phyloP scores from a whole-genome alignment of 495 filamentous ascomycete genomes.

The Xylaria nigripes region DNA sequence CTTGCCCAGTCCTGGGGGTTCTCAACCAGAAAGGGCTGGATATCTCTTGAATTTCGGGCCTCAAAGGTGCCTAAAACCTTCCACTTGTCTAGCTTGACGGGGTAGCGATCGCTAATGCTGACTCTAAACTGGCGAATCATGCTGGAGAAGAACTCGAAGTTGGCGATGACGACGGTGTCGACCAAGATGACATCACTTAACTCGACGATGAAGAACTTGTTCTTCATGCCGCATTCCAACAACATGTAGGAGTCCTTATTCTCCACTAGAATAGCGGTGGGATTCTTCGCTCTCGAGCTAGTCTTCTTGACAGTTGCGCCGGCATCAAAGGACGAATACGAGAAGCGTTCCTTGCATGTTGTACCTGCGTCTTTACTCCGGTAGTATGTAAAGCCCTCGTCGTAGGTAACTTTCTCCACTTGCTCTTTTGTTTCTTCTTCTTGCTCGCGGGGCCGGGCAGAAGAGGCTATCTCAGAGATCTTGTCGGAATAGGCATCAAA shows the following conservation, averaged over 20 bases:
- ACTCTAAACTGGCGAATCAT: slow-evolving; percentile 88
- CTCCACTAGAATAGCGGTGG: slow-evolving; percentile 81
- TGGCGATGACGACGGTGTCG: slow-evolving; percentile 90
- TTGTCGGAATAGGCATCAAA: slow-evolving; percentile 56
- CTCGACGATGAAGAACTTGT: slow-evolving; percentile 93
- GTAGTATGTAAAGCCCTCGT: slow-evolving; percentile 42
- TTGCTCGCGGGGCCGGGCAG: slow-evolving; percentile 30
- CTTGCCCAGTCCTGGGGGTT: slow-evolving; percentile 93
- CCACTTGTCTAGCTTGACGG: slow-evolving; percentile 88
- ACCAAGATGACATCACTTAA: slow-evolving; percentile 83
- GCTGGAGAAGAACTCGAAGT: slow-evolving; percentile 97
- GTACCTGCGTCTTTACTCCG: slow-evolving; percentile 87
- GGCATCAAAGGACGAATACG: slow-evolving; percentile 94
- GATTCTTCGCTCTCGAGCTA: slow-evolving; percentile 71
- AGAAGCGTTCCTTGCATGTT: slow-evolving; percentile 84
- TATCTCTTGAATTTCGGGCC: slow-evolving; percentile 81
- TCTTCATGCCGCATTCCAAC: slow-evolving; percentile 74
- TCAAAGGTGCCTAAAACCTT: slow-evolving; percentile 80
- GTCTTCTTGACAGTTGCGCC: slow-evolving; percentile 90
- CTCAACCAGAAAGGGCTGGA: slow-evolving; percentile 87
- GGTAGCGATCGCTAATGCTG: slow-evolving; percentile 87
- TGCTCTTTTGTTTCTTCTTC: slow-evolving; percentile 34
- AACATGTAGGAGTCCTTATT: slow-evolving; percentile 99
- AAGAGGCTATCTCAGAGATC: slow-evolving; percentile 29
- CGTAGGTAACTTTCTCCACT: slow-evolving; percentile 38